Base-by-base conservation (phyloP, 208 protist genomes). In the Trichomonas tenax region DNA sequence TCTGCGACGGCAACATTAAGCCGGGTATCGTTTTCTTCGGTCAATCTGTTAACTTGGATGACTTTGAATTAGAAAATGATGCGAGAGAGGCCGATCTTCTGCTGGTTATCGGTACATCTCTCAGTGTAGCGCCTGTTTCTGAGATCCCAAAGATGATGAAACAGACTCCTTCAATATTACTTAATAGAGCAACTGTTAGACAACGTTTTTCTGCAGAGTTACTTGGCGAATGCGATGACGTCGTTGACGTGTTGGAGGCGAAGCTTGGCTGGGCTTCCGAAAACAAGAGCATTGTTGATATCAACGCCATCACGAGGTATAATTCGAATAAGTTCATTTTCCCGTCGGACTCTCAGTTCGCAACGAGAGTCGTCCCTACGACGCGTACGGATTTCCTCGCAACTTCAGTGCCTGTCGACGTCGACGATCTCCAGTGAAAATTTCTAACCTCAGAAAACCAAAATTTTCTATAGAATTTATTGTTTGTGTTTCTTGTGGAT, bases 11-110 rank as follows among this genome's bases (percentile, higher is more conserved):
- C 15, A 21, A 48, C 1, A 51, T 93, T 1, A 93, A 93, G 44
- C 86, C 86, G 11, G 86, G 86, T 15, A 93, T 93, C 38, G 86
- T 93, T n/a, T 93, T 93, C 44, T 93, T 93, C 17, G 44, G 44
- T 14, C 86, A 93, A 51, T 23, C 17, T 9, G 34, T 41, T 8
- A 93, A 51, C 15, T n/a, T 93, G 8, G 21, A 93, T 48, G 86
- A 93, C 26, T 41, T 48, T 17, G 86, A 93, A 41, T 48, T 93
- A 93, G 26, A 38, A 51, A 48, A 48, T 51, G 86, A 93, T 51
- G 41, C 86, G 11, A n/a, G 44, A 58, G 44, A 93, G 2, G 86
- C 86, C 41, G 86, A 93, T 41, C n/a, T 93, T 21, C 15, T 93
- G 44, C 41, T 93, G 6, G 86, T 93, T 51, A 51, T 93, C 34